A percentile compares a stretch with the other conserved stretches of the same genome.
Conservation (phyloP, 805 yeast genomes). For the Phaffomyces antillensis region DNA sequence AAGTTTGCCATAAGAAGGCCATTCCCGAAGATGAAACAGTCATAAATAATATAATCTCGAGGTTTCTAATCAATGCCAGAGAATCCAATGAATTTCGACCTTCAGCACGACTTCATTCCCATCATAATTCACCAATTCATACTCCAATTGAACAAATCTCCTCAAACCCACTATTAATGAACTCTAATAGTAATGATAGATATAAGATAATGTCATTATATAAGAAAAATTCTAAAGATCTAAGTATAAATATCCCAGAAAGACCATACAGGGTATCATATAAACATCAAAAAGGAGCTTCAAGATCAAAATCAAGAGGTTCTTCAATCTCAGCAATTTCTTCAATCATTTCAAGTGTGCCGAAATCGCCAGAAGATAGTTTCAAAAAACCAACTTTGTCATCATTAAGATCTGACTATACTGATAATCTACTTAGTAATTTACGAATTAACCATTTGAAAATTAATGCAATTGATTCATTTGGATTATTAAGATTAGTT, state of each 20-base stretch:
- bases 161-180: neutral
- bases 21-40: slow-evolving; percentile 18
- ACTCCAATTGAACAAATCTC: neutral
- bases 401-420: slow-evolving; percentile 14
- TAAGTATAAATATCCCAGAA: slow-evolving; percentile 18
- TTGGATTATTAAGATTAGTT: slow-evolving; percentile 30
- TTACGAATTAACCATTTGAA: slow-evolving; percentile 11
- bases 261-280: neutral
- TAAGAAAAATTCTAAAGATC: slow-evolving; percentile 20
- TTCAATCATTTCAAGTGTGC: slow-evolving; percentile 23
- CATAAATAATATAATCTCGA: slow-evolving; percentile 15
- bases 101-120: neutral
- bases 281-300: neutral
- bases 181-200: neutral
- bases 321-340: slow-evolving; percentile 24
- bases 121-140: neutral
- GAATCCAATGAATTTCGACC: neutral
- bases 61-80: slow-evolving; percentile 8
- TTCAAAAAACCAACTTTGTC: slow-evolving; percentile 8
- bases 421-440: slow-evolving; percentile 5
- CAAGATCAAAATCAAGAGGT: slow-evolving; percentile 22
- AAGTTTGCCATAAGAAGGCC: slow-evolving; percentile 13
- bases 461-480: slow-evolving; percentile 25
- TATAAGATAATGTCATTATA: slow-evolving; percentile 12
- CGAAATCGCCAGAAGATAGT: slow-evolving; percentile 15